These are phyloP conservation scores for Pseudotsuga menziesii DNA, from an alignment of 75 land plant species.

Conservation along the genomic window DNA sequence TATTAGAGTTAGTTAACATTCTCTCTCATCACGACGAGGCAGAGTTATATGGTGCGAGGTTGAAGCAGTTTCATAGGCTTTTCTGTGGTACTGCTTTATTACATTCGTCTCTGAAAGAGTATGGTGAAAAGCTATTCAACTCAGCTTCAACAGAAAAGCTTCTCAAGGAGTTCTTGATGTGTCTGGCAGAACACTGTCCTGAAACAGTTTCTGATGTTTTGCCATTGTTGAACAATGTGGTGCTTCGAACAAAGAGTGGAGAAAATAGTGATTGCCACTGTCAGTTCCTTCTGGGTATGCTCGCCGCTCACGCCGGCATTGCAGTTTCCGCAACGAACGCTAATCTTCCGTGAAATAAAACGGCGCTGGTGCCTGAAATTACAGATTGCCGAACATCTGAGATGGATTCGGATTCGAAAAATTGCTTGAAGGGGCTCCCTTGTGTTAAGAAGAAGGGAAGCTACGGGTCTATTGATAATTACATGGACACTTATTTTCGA, in stretches of 20 bases:
- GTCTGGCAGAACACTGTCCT: no score
- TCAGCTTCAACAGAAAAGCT: not conserved
- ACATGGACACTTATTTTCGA: slow-evolving; percentile 9
- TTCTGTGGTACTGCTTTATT: no score
- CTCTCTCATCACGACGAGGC: not conserved
- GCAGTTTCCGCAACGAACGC: not conserved
- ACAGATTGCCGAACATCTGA: no score
- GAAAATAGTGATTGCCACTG: no score
- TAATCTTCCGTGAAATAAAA: not conserved
- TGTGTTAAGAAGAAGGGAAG: slow-evolving; percentile 14
- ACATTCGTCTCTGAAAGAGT: no score
- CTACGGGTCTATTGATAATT: slow-evolving; percentile 6
- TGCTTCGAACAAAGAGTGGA: no score
- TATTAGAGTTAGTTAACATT: slow-evolving; percentile 3
- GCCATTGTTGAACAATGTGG: not conserved
- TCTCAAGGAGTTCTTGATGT: not conserved
- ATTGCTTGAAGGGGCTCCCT: slow-evolving; percentile 10
- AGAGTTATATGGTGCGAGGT: slow-evolving; percentile 7
- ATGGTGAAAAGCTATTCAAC: no score
- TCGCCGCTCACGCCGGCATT: slow-evolving; percentile 8
- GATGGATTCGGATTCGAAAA: not conserved
- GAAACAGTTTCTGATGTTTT: not conserved
- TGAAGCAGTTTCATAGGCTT: slow-evolving; percentile 11
- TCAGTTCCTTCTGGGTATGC: not conserved
- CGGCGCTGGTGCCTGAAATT: no score